Evolutionary conservation across 2,329 filamentous ascomycete species (phyloP), one percentile per base, ranked within the genome.

Genomic region (Parastagonospora nodorum): DNA sequence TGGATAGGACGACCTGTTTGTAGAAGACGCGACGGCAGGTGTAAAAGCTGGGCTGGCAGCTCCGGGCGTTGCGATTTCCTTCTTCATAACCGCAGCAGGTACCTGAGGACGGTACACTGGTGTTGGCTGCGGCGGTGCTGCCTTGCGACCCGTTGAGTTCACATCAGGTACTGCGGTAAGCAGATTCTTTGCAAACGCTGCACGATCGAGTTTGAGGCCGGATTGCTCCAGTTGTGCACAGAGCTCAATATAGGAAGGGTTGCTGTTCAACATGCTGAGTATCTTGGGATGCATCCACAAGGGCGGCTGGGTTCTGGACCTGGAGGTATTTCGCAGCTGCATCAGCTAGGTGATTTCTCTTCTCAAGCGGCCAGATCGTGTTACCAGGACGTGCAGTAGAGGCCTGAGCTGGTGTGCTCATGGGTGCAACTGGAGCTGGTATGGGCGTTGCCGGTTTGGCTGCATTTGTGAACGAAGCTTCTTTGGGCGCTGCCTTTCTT

Each of bases 201-300:
- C 77, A 46, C 82, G 74, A 54, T 84, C 79, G 30, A 85, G 72
- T 29, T 66, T 72, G 12, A 83, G 69, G 0, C 78, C 80, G 57
- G 74, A 74, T 1, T 58, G 62, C 53, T 86, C 83, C 5, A 85
- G 66, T 39, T 74, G 72, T 51, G 81, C 76, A 58, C 83, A 86
- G 2, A 85, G 67, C 43, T 81, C 75, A 51, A 79, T 77, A 54
- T 85, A 85, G 2, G 77, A 81, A 2, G 82, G 82, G 55, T 84
- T 84, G 7, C 69, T 63, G 42, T 83, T 73, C 8, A 86, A 71
- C 32, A 84, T 74, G 1, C 61, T 64, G 16, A 78, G 63, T 8
- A 85, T 71, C 15, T 77, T 68, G 8, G 74, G 66, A n/a, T 8
- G 72, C 49, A 8, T 69, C 66, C 7, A 81, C 63, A 35, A 74